Evolutionary conservation across 768 basidiomycete genomes (phyloP).

Genomic region (Dentipellis sp.): DNA sequence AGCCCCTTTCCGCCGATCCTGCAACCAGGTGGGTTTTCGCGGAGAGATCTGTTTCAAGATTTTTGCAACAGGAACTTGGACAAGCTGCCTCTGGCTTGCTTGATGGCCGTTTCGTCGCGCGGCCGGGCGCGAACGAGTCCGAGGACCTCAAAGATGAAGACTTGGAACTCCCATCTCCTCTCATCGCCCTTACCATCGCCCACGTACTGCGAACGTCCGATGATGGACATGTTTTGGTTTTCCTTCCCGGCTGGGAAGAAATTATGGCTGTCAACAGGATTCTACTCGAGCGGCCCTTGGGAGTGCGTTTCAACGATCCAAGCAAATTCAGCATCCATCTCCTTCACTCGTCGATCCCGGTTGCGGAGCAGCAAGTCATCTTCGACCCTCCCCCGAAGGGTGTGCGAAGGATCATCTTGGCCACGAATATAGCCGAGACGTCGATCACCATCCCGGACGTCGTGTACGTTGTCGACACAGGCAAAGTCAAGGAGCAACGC

Average conservation of each 20-base stretch:
- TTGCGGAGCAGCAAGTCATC: conserved; percentile 81
- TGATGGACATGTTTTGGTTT: conserved; percentile 84
- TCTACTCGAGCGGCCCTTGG: conserved; percentile 41
- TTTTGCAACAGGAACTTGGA: conserved; percentile 62
- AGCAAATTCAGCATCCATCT: conserved; percentile 62
- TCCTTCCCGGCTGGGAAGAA: conserved; percentile 91
- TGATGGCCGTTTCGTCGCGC: conserved; percentile 10
- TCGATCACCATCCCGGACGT: conserved; percentile 94
- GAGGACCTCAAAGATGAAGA: conserved; percentile 39
- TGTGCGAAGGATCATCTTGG: conserved; percentile 79
- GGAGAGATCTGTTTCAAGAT: conserved; percentile 63
- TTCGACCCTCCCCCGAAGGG: conserved; percentile 76
- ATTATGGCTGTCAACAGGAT: conserved; percentile 64
- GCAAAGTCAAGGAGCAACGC: conserved; percentile 77
- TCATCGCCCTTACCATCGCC: conserved; percentile 74
- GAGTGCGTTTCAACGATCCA: conserved; percentile 51
- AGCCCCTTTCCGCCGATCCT: conserved; percentile 33
- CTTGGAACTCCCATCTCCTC: conserved; percentile 69
- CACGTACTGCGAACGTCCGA: conserved; percentile 66
- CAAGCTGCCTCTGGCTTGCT: conserved; percentile 14
- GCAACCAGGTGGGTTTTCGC: conserved; percentile 53
- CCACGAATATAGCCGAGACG: conserved; percentile 95
- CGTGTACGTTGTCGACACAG: conserved; percentile 89
- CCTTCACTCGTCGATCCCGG: conserved; percentile 83
- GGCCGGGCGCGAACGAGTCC: conserved; percentile 2